These are phyloP conservation scores for Cryphonectria radicalis DNA, from an alignment of 2,329 filamentous ascomycete genomes.

Conservation along the genomic window DNA sequence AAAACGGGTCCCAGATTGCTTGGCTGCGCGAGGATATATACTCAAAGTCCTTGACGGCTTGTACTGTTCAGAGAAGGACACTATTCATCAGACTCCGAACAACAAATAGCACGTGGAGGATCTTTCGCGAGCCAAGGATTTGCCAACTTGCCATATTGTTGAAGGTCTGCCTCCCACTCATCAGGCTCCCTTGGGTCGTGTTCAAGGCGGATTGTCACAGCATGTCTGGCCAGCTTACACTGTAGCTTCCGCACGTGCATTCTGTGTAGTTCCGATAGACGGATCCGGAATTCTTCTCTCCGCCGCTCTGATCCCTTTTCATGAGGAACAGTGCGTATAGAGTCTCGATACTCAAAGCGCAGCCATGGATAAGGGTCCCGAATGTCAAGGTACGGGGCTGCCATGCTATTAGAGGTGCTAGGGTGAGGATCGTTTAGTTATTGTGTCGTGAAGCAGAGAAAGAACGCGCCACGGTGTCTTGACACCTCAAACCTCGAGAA, in stretches of 20 bases:
- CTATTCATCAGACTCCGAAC: background rate
- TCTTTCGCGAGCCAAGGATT: background rate
- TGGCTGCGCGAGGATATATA: constrained; percentile 8
- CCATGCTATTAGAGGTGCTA: background rate
- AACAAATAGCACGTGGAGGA: background rate
- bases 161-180: constrained; percentile 9
- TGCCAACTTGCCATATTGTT: background rate
- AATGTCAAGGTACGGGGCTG: background rate
- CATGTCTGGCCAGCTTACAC: background rate
- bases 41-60: constrained; percentile 16
- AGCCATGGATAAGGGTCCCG: background rate
- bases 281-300: background rate
- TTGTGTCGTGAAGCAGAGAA: background rate
- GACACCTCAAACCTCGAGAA: too few relatives aligned
- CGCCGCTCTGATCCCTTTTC: background rate
- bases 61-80: background rate
- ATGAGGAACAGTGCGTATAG: background rate
- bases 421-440: background rate
- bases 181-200: background rate
- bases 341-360: background rate
- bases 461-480: too few relatives aligned
- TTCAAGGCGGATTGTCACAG: background rate
- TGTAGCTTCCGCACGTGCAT: constrained; percentile 18
- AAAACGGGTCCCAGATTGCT: background rate
- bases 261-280: constrained; percentile 14